A percentile compares a stretch with the other conserved stretches of the same genome.
phyloP scores from a whole-genome alignment of 2,329 filamentous ascomycete species.

The Amylocarpus encephaloides region DNA sequence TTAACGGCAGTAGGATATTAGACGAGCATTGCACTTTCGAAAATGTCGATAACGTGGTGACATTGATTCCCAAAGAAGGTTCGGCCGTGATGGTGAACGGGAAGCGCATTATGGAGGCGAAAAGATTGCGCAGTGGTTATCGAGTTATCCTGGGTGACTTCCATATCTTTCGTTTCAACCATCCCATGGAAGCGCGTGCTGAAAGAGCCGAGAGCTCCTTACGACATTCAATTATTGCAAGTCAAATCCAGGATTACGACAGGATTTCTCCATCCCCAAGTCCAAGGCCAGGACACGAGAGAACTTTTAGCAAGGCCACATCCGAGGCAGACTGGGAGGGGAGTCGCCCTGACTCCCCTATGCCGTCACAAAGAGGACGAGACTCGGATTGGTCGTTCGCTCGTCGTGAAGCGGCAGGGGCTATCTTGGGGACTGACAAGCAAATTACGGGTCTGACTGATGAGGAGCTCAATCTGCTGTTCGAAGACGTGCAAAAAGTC shows the following conservation, averaged over 20 bases:
- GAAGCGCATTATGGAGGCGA: slow-evolving; percentile 77
- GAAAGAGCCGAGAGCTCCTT: slow-evolving; percentile 86
- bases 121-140: slow-evolving; percentile 82
- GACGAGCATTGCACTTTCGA: slow-evolving; percentile 92
- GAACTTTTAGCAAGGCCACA: slow-evolving; percentile 69
- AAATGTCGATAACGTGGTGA: slow-evolving; percentile 89
- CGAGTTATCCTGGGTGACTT: slow-evolving; percentile 96
- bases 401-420: slow-evolving; percentile 83
- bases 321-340: slow-evolving; percentile 70
- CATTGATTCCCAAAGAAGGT: slow-evolving; percentile 79
- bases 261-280: slow-evolving; percentile 59
- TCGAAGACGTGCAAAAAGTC: slow-evolving; percentile 88
- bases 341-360: slow-evolving; percentile 73
- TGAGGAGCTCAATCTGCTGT: slow-evolving; percentile 86
- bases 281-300: slow-evolving; percentile 63
- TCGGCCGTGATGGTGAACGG: slow-evolving; percentile 98
- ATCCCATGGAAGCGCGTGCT: slow-evolving; percentile 89
- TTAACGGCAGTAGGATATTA: slow-evolving; percentile 90
- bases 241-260: slow-evolving; percentile 45
- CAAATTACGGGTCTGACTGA: slow-evolving; percentile 86
- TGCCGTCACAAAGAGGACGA: slow-evolving; percentile 59
- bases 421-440: slow-evolving; percentile 83
- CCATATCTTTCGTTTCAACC: slow-evolving; percentile 97
- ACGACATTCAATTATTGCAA: slow-evolving; percentile 70
- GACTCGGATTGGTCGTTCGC: slow-evolving; percentile 96